Base-by-base conservation (phyloP, 2,329 filamentous ascomycete genomes). In the Phymatotrichopsis omnivora region DNA sequence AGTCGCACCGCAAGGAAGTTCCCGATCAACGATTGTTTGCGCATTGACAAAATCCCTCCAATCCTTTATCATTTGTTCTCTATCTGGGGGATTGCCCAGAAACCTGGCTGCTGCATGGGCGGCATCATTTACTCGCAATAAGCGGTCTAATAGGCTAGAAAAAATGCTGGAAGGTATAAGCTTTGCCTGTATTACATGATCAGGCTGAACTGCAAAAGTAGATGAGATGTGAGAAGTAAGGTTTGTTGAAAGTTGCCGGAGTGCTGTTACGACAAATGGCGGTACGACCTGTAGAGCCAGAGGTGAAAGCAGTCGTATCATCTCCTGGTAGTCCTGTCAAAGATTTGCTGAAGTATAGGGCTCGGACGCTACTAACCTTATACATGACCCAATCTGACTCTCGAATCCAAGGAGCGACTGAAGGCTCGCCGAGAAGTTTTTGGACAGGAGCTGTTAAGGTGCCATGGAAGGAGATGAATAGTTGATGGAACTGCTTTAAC, bases 361-460 rank as follows among this genome's bases (percentile, higher is more conserved):
- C 31, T 45, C 17, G 19, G 19, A 23, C 12, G 19, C 29, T 33
- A 32, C 16, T n/a, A 42, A 59, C 57, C 49, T 96, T 86, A 62
- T 98, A 98, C 67, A 95, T 83, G 25, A 89, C 73, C 66, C 91
- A 93, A 63, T 98, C 91, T 61, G 85, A 94, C 62, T 93, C 82
- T 61, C 91, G 84, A 51, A 98, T 93, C 91, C 91, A 98, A 1
- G 82, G 74, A 2, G 86, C 85, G 44, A 96, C 69, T 44, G 78
- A 79, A 2, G 82, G 78, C 59, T 93, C 78, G 11, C 79, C 78
- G 58, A 98, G 82, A 2, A 98, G 68, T 63, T 93, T 95, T 63
- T 95, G 86, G 3, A 96, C 89, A 5, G 91, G 91, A 64, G 95
- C 93, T 1, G 91, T 98, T 58, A 98, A 74, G 2, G 87, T 96